These are phyloP conservation scores for Schizosaccharomyces cryophilus DNA, from an alignment of 805 yeast species.

Conservation along the genomic window DNA sequence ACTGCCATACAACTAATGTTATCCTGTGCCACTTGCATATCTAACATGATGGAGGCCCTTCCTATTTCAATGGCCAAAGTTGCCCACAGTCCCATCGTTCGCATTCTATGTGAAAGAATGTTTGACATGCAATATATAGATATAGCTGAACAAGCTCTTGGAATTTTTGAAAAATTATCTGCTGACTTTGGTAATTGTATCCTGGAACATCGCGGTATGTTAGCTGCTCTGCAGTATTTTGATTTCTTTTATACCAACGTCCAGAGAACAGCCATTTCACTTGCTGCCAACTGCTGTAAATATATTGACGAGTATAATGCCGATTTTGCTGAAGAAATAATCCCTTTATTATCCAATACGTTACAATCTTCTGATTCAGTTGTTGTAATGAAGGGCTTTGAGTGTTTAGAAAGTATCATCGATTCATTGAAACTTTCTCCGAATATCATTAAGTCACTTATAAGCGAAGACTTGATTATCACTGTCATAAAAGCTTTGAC, in stretches of 20 bases:
- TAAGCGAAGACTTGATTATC: constrained; percentile 16
- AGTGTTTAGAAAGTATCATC: constrained; percentile 34
- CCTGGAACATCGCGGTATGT: constrained; percentile 33
- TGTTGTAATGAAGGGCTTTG: constrained; percentile 41
- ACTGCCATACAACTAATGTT: constrained; percentile 36
- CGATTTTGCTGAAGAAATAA: constrained; percentile 26
- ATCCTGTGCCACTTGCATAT: constrained; percentile 61
- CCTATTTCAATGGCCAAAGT: constrained; percentile 38
- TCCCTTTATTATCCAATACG: constrained; percentile 31
- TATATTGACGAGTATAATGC: constrained; percentile 23
- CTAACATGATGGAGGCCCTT: constrained; percentile 54
- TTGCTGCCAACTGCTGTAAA: constrained; percentile 45
- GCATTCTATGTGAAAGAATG: constrained; percentile 38
- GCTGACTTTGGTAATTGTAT: constrained; percentile 13
- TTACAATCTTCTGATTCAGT: constrained; percentile 30
- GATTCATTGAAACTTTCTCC: constrained; percentile 25
- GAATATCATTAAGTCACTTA: constrained; percentile 21
- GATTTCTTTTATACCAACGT: constrained; percentile 81
- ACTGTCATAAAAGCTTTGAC: constrained; percentile 5
- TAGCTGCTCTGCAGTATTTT: constrained; percentile 41
- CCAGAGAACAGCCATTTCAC: constrained; percentile 54
- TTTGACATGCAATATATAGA: constrained; percentile 65
- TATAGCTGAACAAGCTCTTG: constrained; percentile 73
- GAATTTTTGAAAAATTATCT: constrained; percentile 18
- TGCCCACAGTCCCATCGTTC: constrained; percentile 39